A percentile compares a stretch with the other conserved stretches of the same genome.
These are phyloP conservation scores for Salix udensis DNA, from an alignment of 345 rosid species.

Conservation along the genomic window DNA sequence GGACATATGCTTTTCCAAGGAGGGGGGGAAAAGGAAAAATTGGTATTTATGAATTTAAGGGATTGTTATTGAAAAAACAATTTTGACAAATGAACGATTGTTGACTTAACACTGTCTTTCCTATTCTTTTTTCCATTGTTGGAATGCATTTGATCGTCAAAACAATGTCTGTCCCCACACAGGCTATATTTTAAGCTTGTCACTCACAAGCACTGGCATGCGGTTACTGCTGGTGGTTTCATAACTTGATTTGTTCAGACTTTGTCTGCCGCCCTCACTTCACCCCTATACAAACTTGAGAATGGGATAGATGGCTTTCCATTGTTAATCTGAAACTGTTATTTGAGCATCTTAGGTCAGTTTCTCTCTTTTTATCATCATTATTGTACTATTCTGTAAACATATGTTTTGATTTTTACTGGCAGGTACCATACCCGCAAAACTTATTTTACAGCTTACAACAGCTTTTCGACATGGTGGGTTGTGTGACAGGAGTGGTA, in stretches of 20 bases:
- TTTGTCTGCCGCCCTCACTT: background rate
- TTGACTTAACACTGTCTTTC: background rate
- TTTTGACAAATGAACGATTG: background rate
- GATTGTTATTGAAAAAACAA: background rate
- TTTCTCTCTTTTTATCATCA: background rate
- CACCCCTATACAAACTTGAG: background rate
- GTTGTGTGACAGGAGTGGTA: constrained; percentile 69
- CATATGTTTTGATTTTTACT: constrained; percentile 1
- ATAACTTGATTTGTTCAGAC: background rate
- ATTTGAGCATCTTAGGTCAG: background rate
- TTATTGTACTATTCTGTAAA: background rate
- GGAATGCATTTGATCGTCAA: background rate
- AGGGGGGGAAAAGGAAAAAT: background rate
- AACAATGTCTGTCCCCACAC: background rate
- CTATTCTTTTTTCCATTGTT: background rate
- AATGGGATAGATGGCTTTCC: background rate
- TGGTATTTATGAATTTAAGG: background rate
- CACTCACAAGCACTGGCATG: background rate
- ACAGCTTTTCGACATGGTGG: constrained; percentile 87
- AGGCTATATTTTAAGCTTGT: background rate
- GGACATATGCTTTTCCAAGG: background rate
- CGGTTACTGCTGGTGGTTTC: background rate
- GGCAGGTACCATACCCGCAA: constrained; percentile 88
- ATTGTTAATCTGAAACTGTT: background rate
- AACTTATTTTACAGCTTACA: constrained; percentile 84